These are phyloP conservation scores for Saccharomyces hybrid DNA, from an alignment of 1,139 yeast species.

Conservation along the genomic window DNA sequence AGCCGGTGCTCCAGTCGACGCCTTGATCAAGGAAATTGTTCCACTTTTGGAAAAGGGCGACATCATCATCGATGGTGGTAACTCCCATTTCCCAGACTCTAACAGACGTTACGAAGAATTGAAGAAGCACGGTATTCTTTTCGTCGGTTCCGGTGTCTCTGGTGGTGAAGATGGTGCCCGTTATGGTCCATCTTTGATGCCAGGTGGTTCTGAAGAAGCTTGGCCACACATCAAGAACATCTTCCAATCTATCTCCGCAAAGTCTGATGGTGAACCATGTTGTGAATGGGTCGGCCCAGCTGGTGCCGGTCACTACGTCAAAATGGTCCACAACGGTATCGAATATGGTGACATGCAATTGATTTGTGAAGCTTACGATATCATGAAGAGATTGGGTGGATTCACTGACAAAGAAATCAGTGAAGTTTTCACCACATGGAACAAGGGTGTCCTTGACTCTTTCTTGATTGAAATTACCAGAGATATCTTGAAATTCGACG, in stretches of 20 bases:
- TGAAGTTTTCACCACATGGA: slow-evolving; percentile 88
- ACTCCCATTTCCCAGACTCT: slow-evolving; percentile 98
- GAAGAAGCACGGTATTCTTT: slow-evolving; percentile 77
- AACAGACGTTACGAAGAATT: slow-evolving; percentile 93
- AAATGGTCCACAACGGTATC: slow-evolving; percentile 99
- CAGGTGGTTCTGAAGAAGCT: slow-evolving; percentile 97
- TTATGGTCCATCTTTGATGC: slow-evolving; percentile 98
- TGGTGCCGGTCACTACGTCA: slow-evolving; percentile 97
- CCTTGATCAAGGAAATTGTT: slow-evolving; percentile 76
- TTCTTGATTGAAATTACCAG: slow-evolving; percentile 95
- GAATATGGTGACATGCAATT: slow-evolving; percentile 99
- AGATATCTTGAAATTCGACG: slow-evolving; percentile 84
- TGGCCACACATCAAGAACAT: slow-evolving; percentile 98
- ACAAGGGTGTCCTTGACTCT: slow-evolving; percentile 95
- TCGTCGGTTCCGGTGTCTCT: slow-evolving; percentile 98
- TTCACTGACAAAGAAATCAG: slow-evolving; percentile 88
- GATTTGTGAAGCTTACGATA: slow-evolving; percentile 95
- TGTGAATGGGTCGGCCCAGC: slow-evolving; percentile 99
- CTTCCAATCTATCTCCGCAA: slow-evolving; percentile 94
- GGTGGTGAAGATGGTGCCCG: slow-evolving; percentile 99
- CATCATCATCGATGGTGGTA: slow-evolving; percentile 98
- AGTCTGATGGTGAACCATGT: slow-evolving; percentile 97
- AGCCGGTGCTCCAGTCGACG: slow-evolving; percentile 95
- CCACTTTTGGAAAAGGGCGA: slow-evolving; percentile 95
- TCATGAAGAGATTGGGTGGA: slow-evolving; percentile 90